Base-by-base conservation (phyloP, 23 red algal species). In the Gracilariopsis chorda region DNA sequence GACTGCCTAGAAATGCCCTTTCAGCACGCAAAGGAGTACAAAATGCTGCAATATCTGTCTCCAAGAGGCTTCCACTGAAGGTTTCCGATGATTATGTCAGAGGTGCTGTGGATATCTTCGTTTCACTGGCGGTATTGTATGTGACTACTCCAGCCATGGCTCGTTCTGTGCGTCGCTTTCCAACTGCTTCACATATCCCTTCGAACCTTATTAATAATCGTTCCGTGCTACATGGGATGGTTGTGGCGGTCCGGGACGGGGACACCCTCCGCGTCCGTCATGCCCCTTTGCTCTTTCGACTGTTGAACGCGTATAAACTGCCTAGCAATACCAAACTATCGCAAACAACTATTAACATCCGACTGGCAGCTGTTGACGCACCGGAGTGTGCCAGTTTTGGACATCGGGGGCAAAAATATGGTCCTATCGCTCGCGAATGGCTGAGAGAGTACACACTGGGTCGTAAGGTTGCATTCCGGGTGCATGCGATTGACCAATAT, bases 311-410 rank as follows among this genome's bases (percentile, higher is more conserved):
- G 9, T 60, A 77, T 29, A 43, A 33, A 29, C 62, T 84, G 34
- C 86, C 86, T 10, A 49, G 60, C 3, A 68, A 67, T 46, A 63
- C 56, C n/a, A 85, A 69, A 3, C 30, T 85, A 0, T 58, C 88
- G 1, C 51, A 82, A 2, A 52, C 52, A 16, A 93, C 94, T 20
- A 96, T 96, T 51, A 49, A 90, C 43, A 62, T 98, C 35, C 92
- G 96, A 39, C 80, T 98, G 29, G 92, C 96, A 27, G 96, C 87
- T 42, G 55, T 98, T 1, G 96, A 98, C 67, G 96, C 96, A 44
- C 96, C 96, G 34, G 96, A 98, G 82, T 92, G 87, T 74, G 78
- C 88, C 1, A 87, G 91, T 68, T 88, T 79, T 63, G 82, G 88
- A 13, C 33, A 61, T n/a, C 42, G 59, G 21, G 95, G 90, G 7